These are phyloP conservation scores for Mallotus nudiflorus DNA, from an alignment of 345 rosid species.

Conservation along the genomic window DNA sequence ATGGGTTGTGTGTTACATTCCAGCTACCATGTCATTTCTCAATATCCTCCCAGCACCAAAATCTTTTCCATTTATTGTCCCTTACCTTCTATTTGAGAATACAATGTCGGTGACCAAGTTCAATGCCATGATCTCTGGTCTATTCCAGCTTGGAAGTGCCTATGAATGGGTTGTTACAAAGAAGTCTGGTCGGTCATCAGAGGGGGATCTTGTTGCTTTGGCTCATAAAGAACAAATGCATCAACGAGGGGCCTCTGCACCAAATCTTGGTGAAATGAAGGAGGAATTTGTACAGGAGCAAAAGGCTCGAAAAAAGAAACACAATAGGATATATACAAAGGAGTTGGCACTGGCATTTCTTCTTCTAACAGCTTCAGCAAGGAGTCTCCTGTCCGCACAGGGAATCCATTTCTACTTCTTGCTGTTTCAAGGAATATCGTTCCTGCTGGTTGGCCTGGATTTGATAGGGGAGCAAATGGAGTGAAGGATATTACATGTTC, in stretches of 20 bases:
- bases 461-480: conserved; percentile 92
- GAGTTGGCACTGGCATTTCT: conserved; percentile 87
- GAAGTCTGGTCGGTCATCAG: conserved; percentile 92
- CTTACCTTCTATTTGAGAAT: conserved; percentile 94
- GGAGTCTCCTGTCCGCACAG: conserved; percentile 91
- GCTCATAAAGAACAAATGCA: conserved; percentile 55
- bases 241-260: conserved; percentile 53
- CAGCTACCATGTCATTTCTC: conserved; percentile 94
- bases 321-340: conserved; percentile 80
- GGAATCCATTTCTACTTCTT: conserved; percentile 98
- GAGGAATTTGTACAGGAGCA: conserved; percentile 45
- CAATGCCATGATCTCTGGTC: conserved; percentile 91
- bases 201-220: conserved; percentile 76
- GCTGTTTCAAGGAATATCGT: conserved; percentile 91
- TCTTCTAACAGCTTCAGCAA: conserved; percentile 75
- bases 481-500: conserved; percentile 31
- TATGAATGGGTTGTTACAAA: conserved; percentile 96
- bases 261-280: conserved; percentile 54
- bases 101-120: conserved; percentile 98
- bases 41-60: conserved; percentile 92
- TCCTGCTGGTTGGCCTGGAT: conserved; percentile 91
- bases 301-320: conserved; percentile 59
- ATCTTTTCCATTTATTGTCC: conserved; percentile 92
- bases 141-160: conserved; percentile 95
- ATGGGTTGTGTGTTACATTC: conserved; percentile 95